Evolutionary conservation across 2,329 filamentous ascomycete species (phyloP), one percentile per base, ranked within the genome.

Genomic region (Penicillium sp.): DNA sequence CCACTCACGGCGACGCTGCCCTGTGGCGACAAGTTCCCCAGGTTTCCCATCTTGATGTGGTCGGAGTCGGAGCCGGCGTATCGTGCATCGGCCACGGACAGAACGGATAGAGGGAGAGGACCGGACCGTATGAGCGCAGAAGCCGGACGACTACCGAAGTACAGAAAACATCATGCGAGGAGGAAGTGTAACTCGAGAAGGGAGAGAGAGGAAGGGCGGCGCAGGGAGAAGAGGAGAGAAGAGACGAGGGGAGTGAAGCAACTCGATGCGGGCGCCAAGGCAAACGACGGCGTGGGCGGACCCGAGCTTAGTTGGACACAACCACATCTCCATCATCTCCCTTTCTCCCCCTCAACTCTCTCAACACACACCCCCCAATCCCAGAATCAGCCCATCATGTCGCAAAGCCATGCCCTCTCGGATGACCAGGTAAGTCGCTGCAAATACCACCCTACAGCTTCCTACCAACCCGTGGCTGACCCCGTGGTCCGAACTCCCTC

Each of bases 341-440:
- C 50, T 33, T 44, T 52, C 57, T 51, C 57, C 46, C 60, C 63
- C 54, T 58, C 58, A 59, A 58, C 45, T 29, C 7, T 55, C 46
- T 47, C 51, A 33, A 49, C 51, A 49, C 53, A 52, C 46, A 23
- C 30, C 26, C n/a, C 29, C 27, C 43, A 43, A 20, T 47, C 21
- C 49, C 17, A 33, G 43, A 27, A 30, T 37, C 30, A 46, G 33
- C 24, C 74, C 82, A 88, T 76, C 74, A 96, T 96, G 91, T 94
- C 91, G 78, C 88, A 91, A 82, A 81, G 85, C 62, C 91, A 96
- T 87, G 89, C 91, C 75, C 88, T 97, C 79, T 96, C 92, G 79
- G 92, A 97, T 84, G 91, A 96, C 80, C 91, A 96, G 88, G 91
- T 94, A 84, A 69, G 73, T 55, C 17, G n/a, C 30, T 33, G 15